Evolutionary conservation across 2,329 filamentous ascomycete genomes (phyloP), one percentile per base, ranked within the genome.

Genomic region (Ophiosphaerella korrae): DNA sequence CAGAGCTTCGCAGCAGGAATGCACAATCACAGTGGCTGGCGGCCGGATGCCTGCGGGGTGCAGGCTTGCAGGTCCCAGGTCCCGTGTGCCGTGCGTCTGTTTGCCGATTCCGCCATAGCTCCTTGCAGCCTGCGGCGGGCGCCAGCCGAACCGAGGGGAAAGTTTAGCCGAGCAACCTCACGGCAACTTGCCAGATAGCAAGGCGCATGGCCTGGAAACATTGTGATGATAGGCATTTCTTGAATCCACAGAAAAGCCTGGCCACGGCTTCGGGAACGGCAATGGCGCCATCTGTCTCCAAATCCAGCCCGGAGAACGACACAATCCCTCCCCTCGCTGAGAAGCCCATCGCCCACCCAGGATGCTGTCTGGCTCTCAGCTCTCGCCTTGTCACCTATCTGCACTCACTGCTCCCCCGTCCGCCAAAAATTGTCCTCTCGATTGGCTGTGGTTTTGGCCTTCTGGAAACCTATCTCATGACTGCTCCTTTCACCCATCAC

Each of bases 391-490:
- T 76, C 26, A 39, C 42, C 7, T 55, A 62, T 31, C 39, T 74
- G 16, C 37, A 32, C 12, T 42, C 55, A 16, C 54, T 68, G 13
- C 64, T 75, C 3, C 60, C 70, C 2, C 36, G 46, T 2, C 12
- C 60, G 3, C 64, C 66, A 4, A 48, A 48, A 33, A 48, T 69
- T 11, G 55, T 45, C 12, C 62, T 80, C 34, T 80, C 78, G 2
- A 74, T 83, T 42, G 81, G 81, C 48, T 77, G 77, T 55, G 81
- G 81, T 39, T 78, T 70, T 37, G 81, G 81, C 21, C 71, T 82
- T 7, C 71, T 84, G 13, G 81, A 82, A 67, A 71, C 71, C 2
- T 57, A 78, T 5, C 65, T 82, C 23, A 48, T 70, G 14, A 38
- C 55, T 2, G 16, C 44, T 12, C 50, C 57, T 0, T 48, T 49